A percentile compares a stretch with the other conserved stretches of the same genome.
phyloP scores from a whole-genome alignment of 768 basidiomycete genomes.

The Cyathus striatus region DNA sequence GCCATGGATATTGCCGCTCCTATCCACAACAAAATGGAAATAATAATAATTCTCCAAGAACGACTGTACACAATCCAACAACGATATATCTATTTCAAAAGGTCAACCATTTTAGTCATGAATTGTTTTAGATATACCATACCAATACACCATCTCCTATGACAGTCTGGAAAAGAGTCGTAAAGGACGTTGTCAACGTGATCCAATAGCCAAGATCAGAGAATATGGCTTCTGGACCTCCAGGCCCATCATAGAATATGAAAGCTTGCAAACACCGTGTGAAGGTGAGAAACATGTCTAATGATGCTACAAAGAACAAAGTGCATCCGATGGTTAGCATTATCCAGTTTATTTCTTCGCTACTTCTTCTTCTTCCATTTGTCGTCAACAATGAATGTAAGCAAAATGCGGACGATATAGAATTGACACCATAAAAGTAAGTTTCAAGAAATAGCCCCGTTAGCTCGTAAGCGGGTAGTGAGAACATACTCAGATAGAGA shows the following conservation, averaged over 20 bases:
- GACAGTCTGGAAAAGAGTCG: constrained; percentile 4
- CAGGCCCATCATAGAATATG: constrained; percentile 7
- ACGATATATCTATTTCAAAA: constrained; percentile 13
- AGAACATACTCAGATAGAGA: too few species aligned
- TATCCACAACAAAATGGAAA: constrained; percentile 14
- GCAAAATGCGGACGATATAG: too few species aligned
- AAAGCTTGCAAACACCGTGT: constrained; percentile 9
- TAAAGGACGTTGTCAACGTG: constrained; percentile 6
- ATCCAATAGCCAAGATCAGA: constrained; percentile 8
- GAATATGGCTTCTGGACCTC: constrained; percentile 5
- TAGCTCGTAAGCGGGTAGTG: too few species aligned
- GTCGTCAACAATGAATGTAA: too few species aligned
- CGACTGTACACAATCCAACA: constrained; percentile 17
- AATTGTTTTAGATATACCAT: too few species aligned
- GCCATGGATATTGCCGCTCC: constrained; percentile 6
- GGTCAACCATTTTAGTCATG: too few species aligned
- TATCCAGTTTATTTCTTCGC: constrained; percentile 6
- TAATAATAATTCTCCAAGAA: constrained; percentile 9
- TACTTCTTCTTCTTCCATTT: not conserved
- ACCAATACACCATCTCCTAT: constrained; percentile 10
- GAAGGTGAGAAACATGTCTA: constrained; percentile 7
- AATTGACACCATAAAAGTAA: too few species aligned
- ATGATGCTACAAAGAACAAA: constrained; percentile 2
- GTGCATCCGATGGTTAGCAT: constrained; percentile 3
- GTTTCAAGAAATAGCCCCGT: too few species aligned